Evolutionary conservation across 257 asterid species (phyloP).

Genomic region (Salvia splendens): DNA sequence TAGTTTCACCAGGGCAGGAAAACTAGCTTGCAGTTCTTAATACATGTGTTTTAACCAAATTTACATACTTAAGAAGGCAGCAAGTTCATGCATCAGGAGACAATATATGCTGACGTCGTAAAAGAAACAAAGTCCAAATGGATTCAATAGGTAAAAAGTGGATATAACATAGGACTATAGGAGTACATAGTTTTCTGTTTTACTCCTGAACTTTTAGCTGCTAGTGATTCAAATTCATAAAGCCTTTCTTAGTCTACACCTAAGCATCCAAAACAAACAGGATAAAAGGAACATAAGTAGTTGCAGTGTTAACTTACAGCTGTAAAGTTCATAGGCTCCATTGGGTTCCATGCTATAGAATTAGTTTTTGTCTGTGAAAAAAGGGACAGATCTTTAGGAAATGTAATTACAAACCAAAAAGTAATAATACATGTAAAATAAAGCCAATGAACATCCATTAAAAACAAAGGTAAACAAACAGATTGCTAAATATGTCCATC

Average conservation of each 20-base stretch:
- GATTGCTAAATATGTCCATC: neutral
- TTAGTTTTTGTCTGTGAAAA: conserved; percentile 76
- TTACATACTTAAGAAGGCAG: conserved; percentile 1
- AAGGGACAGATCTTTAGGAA: conserved; percentile 24
- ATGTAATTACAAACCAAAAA: conserved; percentile 5
- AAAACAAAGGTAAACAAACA: conserved; percentile 20
- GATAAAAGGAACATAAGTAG: conserved; percentile 4
- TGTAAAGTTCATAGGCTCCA: conserved; percentile 99
- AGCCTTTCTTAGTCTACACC: neutral
- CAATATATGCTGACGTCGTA: neutral
- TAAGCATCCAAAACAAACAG: conserved; percentile 18
- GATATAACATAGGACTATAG: no score
- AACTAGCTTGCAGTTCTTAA: neutral
- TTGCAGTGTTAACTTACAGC: conserved; percentile 60
- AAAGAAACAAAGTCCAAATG: conserved; percentile 1
- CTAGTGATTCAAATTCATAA: neutral
- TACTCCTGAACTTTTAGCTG: neutral
- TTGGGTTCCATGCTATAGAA: conserved; percentile 92
- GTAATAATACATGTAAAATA: neutral
- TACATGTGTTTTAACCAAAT: neutral
- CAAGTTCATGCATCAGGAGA: neutral
- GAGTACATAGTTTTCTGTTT: neutral
- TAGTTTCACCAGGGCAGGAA: neutral
- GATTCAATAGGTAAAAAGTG: neutral
- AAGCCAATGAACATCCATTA: neutral